Evolutionary conservation across 2,329 filamentous ascomycete species (phyloP).

Genomic region (Eurotiales sp.): DNA sequence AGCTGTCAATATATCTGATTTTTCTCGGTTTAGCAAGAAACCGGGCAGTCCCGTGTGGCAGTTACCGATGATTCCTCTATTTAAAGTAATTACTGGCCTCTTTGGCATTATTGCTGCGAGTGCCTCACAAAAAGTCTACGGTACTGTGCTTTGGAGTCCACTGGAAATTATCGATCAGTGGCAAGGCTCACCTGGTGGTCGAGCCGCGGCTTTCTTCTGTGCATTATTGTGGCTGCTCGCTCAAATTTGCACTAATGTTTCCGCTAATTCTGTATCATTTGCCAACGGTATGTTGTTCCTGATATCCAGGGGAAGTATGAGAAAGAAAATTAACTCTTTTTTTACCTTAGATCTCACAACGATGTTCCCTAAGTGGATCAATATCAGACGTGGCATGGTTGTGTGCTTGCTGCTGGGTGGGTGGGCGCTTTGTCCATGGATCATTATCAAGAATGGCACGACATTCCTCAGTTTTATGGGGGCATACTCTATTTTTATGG

Average conservation of each 20-base stretch:
- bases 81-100: constrained; percentile 49
- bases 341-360: constrained; percentile 6
- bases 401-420: constrained; percentile 10
- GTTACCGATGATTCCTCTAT: constrained; percentile 29
- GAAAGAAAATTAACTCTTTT: neutral
- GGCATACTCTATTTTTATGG: constrained; percentile 12
- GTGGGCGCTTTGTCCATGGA: constrained; percentile 12
- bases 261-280: constrained; percentile 10
- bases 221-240: constrained; percentile 8
- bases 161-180: constrained; percentile 8
- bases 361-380: constrained; percentile 12
- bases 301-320: neutral
- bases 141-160: constrained; percentile 10
- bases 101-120: constrained; percentile 12
- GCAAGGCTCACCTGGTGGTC: constrained; percentile 7
- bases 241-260: constrained; percentile 13
- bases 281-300: constrained; percentile 8
- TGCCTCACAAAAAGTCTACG: constrained; percentile 11
- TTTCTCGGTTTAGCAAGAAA: constrained; percentile 30
- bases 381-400: constrained; percentile 11
- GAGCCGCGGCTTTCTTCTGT: constrained; percentile 13
- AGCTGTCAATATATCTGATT: constrained; percentile 35
- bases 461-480: constrained; percentile 13
- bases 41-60: constrained; percentile 38
- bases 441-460: constrained; percentile 6